Base-by-base conservation (phyloP, 2,329 filamentous ascomycete genomes). In the Setomelanomma holmii region DNA sequence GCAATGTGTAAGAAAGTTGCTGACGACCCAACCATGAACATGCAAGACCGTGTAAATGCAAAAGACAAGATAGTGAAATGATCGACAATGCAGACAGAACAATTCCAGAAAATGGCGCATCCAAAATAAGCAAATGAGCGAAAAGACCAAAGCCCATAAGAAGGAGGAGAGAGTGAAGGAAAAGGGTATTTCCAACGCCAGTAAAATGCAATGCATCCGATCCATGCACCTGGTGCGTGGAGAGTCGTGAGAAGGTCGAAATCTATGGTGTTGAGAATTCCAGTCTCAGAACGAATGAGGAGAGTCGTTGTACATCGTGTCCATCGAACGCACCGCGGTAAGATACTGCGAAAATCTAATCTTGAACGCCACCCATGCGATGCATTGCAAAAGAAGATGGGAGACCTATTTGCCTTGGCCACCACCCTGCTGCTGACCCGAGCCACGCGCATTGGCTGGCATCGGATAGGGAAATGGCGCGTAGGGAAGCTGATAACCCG, bases 381-480 rank as follows among this genome's bases (percentile, higher is more conserved):
- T 38, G 24, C 30, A 22, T 36, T 30, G 27, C 41, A 23, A 24
- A 40, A 14, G 49, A 21, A 40, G 24, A 4, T 2, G 34, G 19
- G 45, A 38, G 51, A 58, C 43, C 40, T 60, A 67, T 52, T 67
- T 67, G 35, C 63, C 53, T 20, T 56, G 54, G 6, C 49, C 41
- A 11, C 50, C 51, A 17, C 61, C 57, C 24, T 66, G 59, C 22
- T 59, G 52, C 42, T 61, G 55, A 2, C 58, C 56, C 8, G 57
- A 60, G 12, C 68, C 65, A 7, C 67, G 55, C 2, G 60, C 55
- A 40, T 66, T 68, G 11, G 62, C 63, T 1, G 72, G 71, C 65
- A 72, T 71, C 1, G 68, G 71, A 53, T 73, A 74, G 12, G 72
- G 72, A 43, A 74, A 74, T 1, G 72, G 72, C 5, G 72, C 71